A percentile compares a stretch with the other conserved stretches of the same genome.
Conservation (phyloP, 2,329 filamentous ascomycete species). For the Aspergillus ustus region DNA sequence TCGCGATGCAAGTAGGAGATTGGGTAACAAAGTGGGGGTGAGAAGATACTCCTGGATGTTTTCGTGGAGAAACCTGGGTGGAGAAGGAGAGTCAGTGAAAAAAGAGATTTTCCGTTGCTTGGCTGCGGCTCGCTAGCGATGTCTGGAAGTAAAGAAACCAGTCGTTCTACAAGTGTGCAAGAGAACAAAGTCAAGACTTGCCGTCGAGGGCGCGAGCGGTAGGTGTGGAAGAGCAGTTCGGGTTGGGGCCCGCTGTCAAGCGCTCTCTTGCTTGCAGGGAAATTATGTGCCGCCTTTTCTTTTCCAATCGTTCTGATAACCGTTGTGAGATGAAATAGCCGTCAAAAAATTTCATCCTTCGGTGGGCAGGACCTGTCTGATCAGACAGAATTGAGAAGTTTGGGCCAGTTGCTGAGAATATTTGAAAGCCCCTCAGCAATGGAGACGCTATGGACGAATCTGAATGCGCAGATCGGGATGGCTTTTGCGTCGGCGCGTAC, state of each 20-base stretch:
- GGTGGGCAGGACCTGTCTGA: conserved; percentile 31
- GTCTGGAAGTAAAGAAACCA: conserved; percentile 10
- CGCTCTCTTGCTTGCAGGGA: conserved; percentile 7
- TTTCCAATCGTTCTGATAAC: conserved; percentile 23
- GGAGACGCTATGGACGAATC: conserved; percentile 26
- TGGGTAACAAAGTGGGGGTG: conserved; percentile 67
- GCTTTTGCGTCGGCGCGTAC: conserved; percentile 14
- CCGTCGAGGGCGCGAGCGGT: conserved; percentile 4
- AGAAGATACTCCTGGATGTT: conserved; percentile 64
- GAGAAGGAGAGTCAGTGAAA: conserved; percentile 19
- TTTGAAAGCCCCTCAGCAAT: conserved; percentile 20
- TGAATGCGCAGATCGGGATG: conserved; percentile 4
- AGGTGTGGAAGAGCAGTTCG: conserved; percentile 14
- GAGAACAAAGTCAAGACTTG: not conserved
- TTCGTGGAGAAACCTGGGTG: conserved; percentile 49
- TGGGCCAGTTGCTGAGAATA: conserved; percentile 34
- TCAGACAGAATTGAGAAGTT: conserved; percentile 34
- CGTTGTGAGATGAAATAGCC: conserved; percentile 5
- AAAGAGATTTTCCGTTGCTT: conserved; percentile 3
- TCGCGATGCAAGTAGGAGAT: conserved; percentile 65
- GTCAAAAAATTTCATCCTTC: conserved; percentile 15
- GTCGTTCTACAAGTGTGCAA: conserved; percentile 6
- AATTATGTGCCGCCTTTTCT: conserved; percentile 2
- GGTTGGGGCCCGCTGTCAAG: conserved; percentile 1
- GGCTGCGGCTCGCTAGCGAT: conserved; percentile 1